Percentiles rank a stretch among this genome's conserved stretches.
These are phyloP conservation scores for Lecanosticta acicola DNA, from an alignment of 2,329 filamentous ascomycete species.

Conservation along the genomic window DNA sequence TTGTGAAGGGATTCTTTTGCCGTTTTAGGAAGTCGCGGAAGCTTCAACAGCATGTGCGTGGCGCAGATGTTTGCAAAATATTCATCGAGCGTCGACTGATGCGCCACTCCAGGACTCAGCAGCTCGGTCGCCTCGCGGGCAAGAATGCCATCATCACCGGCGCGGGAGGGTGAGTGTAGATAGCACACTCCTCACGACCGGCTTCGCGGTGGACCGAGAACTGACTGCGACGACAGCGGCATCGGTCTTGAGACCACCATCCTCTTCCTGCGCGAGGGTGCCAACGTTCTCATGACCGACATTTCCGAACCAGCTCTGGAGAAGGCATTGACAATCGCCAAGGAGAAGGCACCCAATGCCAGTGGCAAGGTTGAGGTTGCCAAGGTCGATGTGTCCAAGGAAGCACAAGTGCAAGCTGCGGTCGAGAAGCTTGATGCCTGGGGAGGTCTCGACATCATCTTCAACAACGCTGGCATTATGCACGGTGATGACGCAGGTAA, in stretches of 20 bases:
- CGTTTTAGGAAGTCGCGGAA: constrained; percentile 11
- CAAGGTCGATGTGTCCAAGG: constrained; percentile 77
- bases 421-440: constrained; percentile 71
- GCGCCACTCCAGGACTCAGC: constrained; percentile 10
- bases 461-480: constrained; percentile 99
- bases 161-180: constrained; percentile 75
- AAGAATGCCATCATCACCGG: constrained; percentile 76
- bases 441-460: constrained; percentile 86
- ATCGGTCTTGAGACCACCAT: constrained; percentile 91
- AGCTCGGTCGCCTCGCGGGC: constrained; percentile 50
- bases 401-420: constrained; percentile 68
- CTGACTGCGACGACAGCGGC: constrained; percentile 52
- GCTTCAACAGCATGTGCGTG: constrained; percentile 17
- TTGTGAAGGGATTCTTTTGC: constrained; percentile 16
- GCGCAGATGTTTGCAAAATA: background rate
- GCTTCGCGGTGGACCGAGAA: background rate
- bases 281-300: constrained; percentile 77
- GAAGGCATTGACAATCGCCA: constrained; percentile 68
- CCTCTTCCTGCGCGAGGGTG: constrained; percentile 83
- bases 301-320: constrained; percentile 74
- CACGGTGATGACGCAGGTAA: constrained; percentile 58
- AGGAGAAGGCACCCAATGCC: constrained; percentile 54
- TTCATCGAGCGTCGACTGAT: background rate
- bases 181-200: too few relatives aligned
- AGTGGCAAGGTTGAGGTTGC: constrained; percentile 59